A percentile compares a stretch with the other conserved stretches of the same genome.
These are phyloP conservation scores for Gracilaria domingensis DNA, from an alignment of 23 red algal species.

Conservation along the genomic window DNA sequence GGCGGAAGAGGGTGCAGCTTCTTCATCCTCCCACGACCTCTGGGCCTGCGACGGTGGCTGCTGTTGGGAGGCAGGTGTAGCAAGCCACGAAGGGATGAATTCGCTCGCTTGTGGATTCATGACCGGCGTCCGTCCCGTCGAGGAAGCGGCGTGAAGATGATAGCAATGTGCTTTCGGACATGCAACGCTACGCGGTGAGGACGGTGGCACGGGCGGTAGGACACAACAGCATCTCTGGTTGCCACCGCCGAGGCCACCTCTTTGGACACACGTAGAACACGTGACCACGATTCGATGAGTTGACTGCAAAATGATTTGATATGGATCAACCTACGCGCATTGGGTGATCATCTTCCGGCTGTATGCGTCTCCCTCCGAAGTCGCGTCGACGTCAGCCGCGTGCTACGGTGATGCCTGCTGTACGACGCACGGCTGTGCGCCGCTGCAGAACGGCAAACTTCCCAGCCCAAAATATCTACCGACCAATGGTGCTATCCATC, in stretches of 20 bases:
- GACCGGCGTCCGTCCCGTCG: not conserved
- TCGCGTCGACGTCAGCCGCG: too few species aligned
- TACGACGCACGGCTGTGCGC: too few species aligned
- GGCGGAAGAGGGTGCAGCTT: constrained; percentile 12
- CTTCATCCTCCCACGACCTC: constrained; percentile 62
- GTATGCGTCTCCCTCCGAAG: too few species aligned
- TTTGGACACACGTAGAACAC: not conserved
- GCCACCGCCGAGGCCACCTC: not conserved
- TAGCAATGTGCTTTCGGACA: not conserved
- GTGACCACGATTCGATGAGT: not conserved
- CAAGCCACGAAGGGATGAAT: constrained; percentile 79
- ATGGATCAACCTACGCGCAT: too few species aligned
- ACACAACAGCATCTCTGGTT: not conserved
- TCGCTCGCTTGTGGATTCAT: constrained; percentile 80
- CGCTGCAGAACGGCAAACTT: too few species aligned
- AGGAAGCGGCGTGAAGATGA: not conserved
- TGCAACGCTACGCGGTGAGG: not conserved
- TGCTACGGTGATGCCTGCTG: too few species aligned
- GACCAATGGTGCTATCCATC: too few species aligned
- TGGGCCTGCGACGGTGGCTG: constrained; percentile 21
- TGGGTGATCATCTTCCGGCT: too few species aligned
- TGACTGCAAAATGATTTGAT: too few species aligned
- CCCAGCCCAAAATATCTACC: too few species aligned
- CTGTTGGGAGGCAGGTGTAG: not conserved
- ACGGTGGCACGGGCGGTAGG: not conserved